Conservation (phyloP, 345 rosid species). For the Ailanthus altissimus region DNA sequence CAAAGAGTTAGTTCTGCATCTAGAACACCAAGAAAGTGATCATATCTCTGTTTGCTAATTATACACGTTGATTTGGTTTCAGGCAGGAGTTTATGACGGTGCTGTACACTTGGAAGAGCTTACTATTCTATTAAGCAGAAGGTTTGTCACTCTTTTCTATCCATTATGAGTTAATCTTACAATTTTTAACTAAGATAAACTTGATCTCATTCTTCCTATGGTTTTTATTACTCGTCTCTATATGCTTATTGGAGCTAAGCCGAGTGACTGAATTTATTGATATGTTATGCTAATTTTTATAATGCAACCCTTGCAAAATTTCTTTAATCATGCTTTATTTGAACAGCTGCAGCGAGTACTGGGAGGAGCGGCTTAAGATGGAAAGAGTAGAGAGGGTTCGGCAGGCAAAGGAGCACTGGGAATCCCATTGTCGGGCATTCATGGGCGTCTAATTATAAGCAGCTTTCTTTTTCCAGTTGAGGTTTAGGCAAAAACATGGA, state of each 20-base stretch:
- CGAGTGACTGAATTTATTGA: not conserved
- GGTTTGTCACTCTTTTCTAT: constrained; percentile 38
- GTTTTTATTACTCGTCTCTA: not conserved
- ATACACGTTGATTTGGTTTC: not conserved
- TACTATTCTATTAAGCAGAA: constrained; percentile 56
- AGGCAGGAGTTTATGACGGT: constrained; percentile 69
- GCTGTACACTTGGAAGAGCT: constrained; percentile 87
- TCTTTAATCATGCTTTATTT: not conserved
- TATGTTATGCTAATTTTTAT: not conserved
- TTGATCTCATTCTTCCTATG: not conserved
- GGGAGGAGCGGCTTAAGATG: constrained; percentile 65
- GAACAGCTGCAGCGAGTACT: constrained; percentile 70
- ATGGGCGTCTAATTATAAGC: constrained; percentile 42
- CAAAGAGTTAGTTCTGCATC: not conserved
- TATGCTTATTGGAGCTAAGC: not conserved
- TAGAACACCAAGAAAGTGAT: not conserved
- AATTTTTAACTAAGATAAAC: not conserved
- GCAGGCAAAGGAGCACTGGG: constrained; percentile 88
- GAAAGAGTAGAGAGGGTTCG: constrained; percentile 73
- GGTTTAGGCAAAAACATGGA: not conserved
- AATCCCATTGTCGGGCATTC: constrained; percentile 68
- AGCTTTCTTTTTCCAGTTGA: not conserved
- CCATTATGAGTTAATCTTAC: not conserved
- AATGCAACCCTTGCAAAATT: not conserved
- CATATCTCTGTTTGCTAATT: not conserved